Evolutionary conservation across 768 basidiomycete genomes (phyloP), one percentile per base, ranked within the genome.

Genomic region (Thelephora ganbajun): DNA sequence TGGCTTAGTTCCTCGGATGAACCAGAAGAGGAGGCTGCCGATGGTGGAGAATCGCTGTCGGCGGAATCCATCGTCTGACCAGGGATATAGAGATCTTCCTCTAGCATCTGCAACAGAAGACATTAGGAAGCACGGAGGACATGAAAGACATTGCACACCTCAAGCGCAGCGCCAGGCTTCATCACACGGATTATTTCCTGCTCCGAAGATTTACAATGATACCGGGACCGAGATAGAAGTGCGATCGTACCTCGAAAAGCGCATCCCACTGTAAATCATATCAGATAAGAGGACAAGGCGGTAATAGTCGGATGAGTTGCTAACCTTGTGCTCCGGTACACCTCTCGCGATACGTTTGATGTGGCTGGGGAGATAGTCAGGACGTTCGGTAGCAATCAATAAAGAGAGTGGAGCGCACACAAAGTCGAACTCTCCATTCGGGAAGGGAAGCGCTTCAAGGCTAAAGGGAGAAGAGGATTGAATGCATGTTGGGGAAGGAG

Each of bases 41-140:
- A 46, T 16, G 45, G 46, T 23, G 45, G 20, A 26, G 14, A 22
- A 37, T 33, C 34, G 42, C 48, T 26, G 19, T 44, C 35, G 44
- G 34, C 36, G 46, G 49, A 22, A 42, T 72, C 69, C 13, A 62
- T 54, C 2, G 58, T 50, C 51, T 66, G 70, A 11, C 82, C 80
- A 1, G 83, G 83, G 55, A 85, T 84, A 56, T 73, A 78, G 2
- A 87, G 59, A 51, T 87, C 82, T 60, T 84, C 82, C 58, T 87
- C 84, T 44, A 83, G 65, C 62, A 85, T 69, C 79, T 82, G 50
- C 26, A 16, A 16, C 16, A 20, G 4, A 30, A 30, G 26, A 9
- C 9, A 30, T 30, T 20, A 26, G 6, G 7, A 9, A 44, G 18
- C 18, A 19, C 7, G n/a, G 11, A 22, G 12, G 16, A n/a, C 4